These are phyloP conservation scores for Fusarium udum DNA, from an alignment of 2,329 filamentous ascomycete genomes.

Conservation along the genomic window DNA sequence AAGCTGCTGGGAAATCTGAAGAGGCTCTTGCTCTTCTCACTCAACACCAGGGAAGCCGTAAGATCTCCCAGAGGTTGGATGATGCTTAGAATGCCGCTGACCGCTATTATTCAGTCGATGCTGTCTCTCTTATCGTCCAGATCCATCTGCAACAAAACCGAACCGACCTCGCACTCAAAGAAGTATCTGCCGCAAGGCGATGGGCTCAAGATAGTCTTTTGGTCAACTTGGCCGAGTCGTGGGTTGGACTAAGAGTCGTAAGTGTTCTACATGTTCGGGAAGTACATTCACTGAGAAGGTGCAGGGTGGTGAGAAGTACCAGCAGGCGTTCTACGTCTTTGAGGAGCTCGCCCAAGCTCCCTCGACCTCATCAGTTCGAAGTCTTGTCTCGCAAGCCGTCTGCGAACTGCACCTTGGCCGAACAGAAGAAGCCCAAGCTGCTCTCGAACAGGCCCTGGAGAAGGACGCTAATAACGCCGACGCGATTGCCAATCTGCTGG, in stretches of 20 bases:
- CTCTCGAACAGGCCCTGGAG: slow-evolving; percentile 80
- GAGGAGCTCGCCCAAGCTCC: slow-evolving; percentile 93
- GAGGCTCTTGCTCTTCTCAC: slow-evolving; percentile 82
- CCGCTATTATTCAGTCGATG: slow-evolving; percentile 62
- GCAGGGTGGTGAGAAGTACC: slow-evolving; percentile 93
- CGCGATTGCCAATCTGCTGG: slow-evolving; percentile 83
- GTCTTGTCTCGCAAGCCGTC: slow-evolving; percentile 86
- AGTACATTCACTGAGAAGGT: slow-evolving; percentile 40
- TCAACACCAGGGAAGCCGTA: slow-evolving; percentile 87
- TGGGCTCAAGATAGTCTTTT: slow-evolving; percentile 96
- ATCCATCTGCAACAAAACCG: slow-evolving; percentile 93
- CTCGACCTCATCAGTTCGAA: slow-evolving; percentile 78
- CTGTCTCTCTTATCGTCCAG: slow-evolving; percentile 88
- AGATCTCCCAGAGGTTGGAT: slow-evolving; percentile 47
- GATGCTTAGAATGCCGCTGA: slow-evolving; percentile 37
- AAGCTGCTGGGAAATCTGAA: slow-evolving; percentile 82
- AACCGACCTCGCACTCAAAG: slow-evolving; percentile 88
- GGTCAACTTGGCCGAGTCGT: slow-evolving; percentile 94
- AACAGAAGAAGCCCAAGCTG: slow-evolving; percentile 86
- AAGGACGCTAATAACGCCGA: slow-evolving; percentile 77
- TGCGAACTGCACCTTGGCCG: slow-evolving; percentile 91
- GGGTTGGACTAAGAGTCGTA: slow-evolving; percentile 90
- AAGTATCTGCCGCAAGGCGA: slow-evolving; percentile 84
- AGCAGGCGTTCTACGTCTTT: slow-evolving; percentile 96
- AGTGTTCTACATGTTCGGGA: slow-evolving; percentile 10